Conservation (phyloP, 108 stramenopile species). For the Hondaea fermentalgiana region DNA sequence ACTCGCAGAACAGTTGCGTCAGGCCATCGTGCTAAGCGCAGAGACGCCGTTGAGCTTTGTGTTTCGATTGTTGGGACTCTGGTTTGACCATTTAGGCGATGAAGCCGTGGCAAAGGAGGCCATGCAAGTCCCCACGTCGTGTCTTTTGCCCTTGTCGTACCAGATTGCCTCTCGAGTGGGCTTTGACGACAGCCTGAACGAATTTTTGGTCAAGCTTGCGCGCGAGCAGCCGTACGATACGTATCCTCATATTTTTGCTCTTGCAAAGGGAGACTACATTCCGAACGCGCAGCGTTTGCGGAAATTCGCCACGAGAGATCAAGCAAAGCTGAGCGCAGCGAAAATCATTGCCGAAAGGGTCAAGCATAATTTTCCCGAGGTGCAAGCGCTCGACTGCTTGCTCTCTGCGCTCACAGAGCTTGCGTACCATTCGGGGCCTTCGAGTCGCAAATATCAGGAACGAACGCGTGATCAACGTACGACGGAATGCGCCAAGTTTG, state of each 20-base stretch:
- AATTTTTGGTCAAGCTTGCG: background rate
- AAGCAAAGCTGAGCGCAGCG: background rate
- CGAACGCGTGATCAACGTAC: background rate
- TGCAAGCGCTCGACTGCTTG: background rate
- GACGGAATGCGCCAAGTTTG: background rate
- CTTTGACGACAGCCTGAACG: background rate
- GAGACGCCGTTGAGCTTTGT: background rate
- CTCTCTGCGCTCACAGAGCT: slow-evolving; percentile 1
- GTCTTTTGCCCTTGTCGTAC: background rate
- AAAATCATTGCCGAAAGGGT: background rate
- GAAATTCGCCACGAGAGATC: background rate
- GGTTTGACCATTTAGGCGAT: background rate
- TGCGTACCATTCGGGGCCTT: background rate
- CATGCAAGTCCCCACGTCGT: background rate
- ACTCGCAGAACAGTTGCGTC: background rate
- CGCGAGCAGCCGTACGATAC: background rate
- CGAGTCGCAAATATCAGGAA: background rate
- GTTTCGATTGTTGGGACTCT: background rate
- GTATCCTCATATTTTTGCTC: background rate
- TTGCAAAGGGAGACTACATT: background rate
- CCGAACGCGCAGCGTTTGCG: background rate
- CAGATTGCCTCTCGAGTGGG: slow-evolving; percentile 3
- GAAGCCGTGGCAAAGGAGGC: background rate
- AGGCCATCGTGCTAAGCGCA: background rate
- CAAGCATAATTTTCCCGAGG: background rate